A percentile compares a stretch with the other conserved stretches of the same genome.
These are phyloP conservation scores for Plasmodium inui DNA, from an alignment of 169 alveolate species.

Conservation along the genomic window DNA sequence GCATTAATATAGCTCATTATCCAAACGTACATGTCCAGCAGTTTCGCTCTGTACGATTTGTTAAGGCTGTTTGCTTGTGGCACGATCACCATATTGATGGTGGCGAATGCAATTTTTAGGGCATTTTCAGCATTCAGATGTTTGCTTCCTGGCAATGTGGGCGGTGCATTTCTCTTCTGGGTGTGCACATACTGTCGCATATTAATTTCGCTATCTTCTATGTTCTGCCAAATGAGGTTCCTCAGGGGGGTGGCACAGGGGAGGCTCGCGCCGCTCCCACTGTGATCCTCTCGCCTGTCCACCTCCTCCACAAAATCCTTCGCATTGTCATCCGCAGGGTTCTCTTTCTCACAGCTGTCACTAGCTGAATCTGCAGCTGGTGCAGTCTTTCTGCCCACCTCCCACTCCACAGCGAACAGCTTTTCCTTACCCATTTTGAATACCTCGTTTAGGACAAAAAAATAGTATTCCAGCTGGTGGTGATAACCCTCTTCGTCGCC, in stretches of 20 bases:
- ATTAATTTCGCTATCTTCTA: slow-evolving; percentile 15
- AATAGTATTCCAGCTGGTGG: slow-evolving; percentile 22
- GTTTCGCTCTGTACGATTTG: slow-evolving; percentile 7
- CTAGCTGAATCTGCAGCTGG: neutral
- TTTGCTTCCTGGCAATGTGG: neutral
- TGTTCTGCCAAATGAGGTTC: slow-evolving; percentile 1
- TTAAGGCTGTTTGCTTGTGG: slow-evolving; percentile 7
- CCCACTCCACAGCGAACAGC: slow-evolving; percentile 7
- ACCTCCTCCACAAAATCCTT: neutral
- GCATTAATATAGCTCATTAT: slow-evolving; percentile 13
- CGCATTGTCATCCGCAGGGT: neutral
- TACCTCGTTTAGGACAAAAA: slow-evolving; percentile 28
- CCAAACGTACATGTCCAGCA: slow-evolving; percentile 40
- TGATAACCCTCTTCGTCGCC: neutral
- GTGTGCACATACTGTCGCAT: slow-evolving; percentile 3
- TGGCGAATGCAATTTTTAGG: slow-evolving; percentile 5
- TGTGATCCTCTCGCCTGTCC: neutral
- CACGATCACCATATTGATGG: slow-evolving; percentile 19
- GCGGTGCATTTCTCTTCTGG: neutral
- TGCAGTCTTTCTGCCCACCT: neutral
- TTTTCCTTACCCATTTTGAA: slow-evolving; percentile 33
- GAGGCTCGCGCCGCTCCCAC: neutral
- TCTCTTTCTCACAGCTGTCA: slow-evolving; percentile 4
- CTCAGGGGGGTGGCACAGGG: neutral
- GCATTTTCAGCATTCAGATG: slow-evolving; percentile 16